phyloP scores from a whole-genome alignment of 306 rosid genomes.

The Citrullus colocynthis region DNA sequence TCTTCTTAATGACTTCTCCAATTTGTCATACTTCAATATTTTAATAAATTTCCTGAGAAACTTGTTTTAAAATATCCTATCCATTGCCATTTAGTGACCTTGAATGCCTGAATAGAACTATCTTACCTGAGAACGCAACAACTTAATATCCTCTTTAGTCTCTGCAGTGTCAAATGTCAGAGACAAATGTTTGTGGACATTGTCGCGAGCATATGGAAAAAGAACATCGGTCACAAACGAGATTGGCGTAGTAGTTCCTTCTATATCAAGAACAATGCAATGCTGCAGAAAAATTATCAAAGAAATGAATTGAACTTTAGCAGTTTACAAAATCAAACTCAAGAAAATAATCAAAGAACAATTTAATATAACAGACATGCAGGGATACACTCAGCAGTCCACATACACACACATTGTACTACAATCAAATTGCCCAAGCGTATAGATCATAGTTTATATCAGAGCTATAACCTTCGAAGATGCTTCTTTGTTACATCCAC shows the following conservation, averaged over 20 bases:
- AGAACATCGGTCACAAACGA: constrained; percentile 93
- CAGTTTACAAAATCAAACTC: not conserved
- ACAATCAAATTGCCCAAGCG: constrained; percentile 21
- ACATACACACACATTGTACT: not conserved
- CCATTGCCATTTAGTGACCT: not conserved
- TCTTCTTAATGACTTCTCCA: not conserved
- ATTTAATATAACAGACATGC: not conserved
- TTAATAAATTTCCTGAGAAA: not conserved
- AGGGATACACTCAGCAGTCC: not conserved
- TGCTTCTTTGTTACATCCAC: constrained; percentile 25
- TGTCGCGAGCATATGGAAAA: constrained; percentile 84
- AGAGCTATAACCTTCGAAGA: constrained; percentile 46
- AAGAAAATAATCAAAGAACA: not conserved
- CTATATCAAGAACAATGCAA: constrained; percentile 92
- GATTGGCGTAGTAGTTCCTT: constrained; percentile 97
- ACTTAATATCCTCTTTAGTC: constrained; percentile 64
- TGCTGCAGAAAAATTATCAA: constrained; percentile 34
- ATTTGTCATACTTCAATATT: not conserved
- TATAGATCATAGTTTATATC: constrained; percentile 26
- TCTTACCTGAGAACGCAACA: constrained; percentile 66
- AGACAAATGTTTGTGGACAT: constrained; percentile 75
- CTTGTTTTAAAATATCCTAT: not conserved
- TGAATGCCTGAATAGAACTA: not conserved
- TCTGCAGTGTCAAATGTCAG: constrained; percentile 64
- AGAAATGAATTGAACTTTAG: constrained; percentile 1